Evolutionary conservation across 2,329 filamentous ascomycete species (phyloP).

Genomic region (Colletotrichum sojae): DNA sequence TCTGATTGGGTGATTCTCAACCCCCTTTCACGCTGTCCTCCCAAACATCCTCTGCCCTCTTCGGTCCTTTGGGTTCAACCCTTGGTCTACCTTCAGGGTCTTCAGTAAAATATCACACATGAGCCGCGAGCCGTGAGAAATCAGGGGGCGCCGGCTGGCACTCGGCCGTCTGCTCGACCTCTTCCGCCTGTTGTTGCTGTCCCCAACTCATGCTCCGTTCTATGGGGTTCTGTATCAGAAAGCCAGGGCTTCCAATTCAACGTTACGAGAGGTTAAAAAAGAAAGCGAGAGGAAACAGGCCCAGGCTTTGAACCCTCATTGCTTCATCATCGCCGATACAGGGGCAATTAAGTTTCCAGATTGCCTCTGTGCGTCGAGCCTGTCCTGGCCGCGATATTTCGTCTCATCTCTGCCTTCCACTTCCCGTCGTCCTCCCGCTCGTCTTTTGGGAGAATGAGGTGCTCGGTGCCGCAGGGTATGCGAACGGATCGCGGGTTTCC

Average conservation of each 20-base stretch:
- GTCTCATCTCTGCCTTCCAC: conserved; percentile 31
- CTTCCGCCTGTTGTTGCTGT: background rate
- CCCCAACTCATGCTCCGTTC: background rate
- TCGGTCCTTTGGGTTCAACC: conserved; percentile 18
- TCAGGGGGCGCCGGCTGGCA: conserved; percentile 12
- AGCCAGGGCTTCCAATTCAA: background rate
- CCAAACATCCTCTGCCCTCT: background rate
- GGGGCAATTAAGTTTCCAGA: conserved; percentile 33
- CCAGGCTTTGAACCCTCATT: conserved; percentile 10
- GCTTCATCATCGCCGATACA: conserved; percentile 11
- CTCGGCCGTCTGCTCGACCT: conserved; percentile 4
- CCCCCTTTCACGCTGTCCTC: conserved; percentile 16
- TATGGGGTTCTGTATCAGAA: background rate
- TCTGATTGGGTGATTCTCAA: conserved; percentile 25
- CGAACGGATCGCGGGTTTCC: conserved; percentile 14
- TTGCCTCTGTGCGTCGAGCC: conserved; percentile 33
- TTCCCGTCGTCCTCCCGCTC: conserved; percentile 30
- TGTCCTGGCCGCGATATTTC: conserved; percentile 33
- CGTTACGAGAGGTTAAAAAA: background rate
- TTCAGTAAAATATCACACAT: conserved; percentile 29
- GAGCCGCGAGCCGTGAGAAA: conserved; percentile 7
- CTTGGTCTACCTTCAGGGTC: background rate
- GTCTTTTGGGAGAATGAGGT: background rate
- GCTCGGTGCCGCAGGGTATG: conserved; percentile 15
- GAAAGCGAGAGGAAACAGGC: conserved; percentile 12